Percentiles rank a stretch among this genome's conserved stretches.
Conservation (phyloP, 2,329 filamentous ascomycete genomes). For the Seiridium unicorne region DNA sequence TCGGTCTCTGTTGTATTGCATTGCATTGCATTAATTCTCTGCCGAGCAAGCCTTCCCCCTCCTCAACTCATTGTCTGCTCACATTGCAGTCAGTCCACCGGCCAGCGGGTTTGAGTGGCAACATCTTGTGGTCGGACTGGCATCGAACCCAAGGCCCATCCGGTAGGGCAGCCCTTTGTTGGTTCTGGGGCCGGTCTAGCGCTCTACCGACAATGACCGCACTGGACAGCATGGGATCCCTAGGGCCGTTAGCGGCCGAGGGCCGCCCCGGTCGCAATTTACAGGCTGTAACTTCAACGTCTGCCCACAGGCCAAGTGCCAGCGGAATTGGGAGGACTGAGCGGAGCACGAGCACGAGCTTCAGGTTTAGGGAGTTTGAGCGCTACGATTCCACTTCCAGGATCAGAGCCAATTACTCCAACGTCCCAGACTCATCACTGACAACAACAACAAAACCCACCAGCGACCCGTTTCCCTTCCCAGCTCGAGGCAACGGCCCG, state of each 20-base stretch:
- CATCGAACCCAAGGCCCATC: no score
- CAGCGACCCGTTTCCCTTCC: neutral
- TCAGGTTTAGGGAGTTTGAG: constrained; percentile 22
- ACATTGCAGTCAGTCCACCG: no score
- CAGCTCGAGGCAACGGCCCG: neutral
- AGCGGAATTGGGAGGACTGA: constrained; percentile 12
- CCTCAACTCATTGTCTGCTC: no score
- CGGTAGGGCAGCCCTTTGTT: no score
- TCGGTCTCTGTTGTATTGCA: no score
- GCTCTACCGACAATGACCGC: neutral
- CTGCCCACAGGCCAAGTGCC: constrained; percentile 18
- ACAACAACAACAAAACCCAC: neutral
- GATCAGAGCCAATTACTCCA: neutral
- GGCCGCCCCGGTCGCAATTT: neutral
- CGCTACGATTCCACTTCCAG: constrained; percentile 15
- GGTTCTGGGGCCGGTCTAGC: no score
- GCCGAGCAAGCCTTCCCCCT: no score
- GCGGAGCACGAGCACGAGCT: constrained; percentile 16
- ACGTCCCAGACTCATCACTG: constrained; percentile 17
- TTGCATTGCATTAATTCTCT: no score
- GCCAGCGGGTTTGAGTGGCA: no score
- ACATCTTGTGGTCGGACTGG: no score
- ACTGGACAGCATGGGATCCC: neutral
- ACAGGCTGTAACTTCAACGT: constrained; percentile 12
- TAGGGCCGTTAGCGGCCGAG: constrained; percentile 1